These are phyloP conservation scores for Aspergillus panamensis DNA, from an alignment of 495 filamentous ascomycete genomes.

Conservation along the genomic window DNA sequence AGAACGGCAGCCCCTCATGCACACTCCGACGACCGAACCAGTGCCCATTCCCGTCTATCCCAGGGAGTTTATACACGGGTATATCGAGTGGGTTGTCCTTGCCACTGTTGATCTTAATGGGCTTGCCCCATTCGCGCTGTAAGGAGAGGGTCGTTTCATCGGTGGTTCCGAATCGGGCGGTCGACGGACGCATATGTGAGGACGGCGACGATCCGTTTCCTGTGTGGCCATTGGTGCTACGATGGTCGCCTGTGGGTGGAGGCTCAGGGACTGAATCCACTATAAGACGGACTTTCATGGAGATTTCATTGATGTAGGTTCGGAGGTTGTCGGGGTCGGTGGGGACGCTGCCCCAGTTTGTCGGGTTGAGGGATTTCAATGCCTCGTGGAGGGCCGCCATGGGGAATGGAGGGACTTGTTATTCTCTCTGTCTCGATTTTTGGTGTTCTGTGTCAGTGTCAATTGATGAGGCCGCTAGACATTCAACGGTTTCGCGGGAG, in stretches of 20 bases:
- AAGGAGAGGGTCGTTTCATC: slow-evolving; percentile 48
- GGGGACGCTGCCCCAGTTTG: slow-evolving; percentile 61
- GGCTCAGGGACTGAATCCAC: slow-evolving; percentile 74
- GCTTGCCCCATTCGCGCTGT: slow-evolving; percentile 81
- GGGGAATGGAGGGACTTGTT: not conserved
- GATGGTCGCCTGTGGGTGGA: slow-evolving; percentile 23
- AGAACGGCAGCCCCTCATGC: slow-evolving; percentile 71
- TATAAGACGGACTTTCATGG: slow-evolving; percentile 63
- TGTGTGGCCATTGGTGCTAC: slow-evolving; percentile 23
- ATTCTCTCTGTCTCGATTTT: not conserved
- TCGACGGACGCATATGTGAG: not conserved
- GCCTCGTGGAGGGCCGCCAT: slow-evolving; percentile 70
- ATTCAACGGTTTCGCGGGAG: too few relatives aligned
- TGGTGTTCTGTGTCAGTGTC: not conserved
- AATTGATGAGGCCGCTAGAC: not conserved
- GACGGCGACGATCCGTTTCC: not conserved
- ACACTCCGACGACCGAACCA: slow-evolving; percentile 91
- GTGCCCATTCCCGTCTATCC: slow-evolving; percentile 74
- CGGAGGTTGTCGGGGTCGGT: slow-evolving; percentile 47
- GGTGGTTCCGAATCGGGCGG: slow-evolving; percentile 49
- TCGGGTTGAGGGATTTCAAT: slow-evolving; percentile 68
- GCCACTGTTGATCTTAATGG: slow-evolving; percentile 59
- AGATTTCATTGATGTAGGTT: slow-evolving; percentile 55
- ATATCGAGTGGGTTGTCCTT: slow-evolving; percentile 76
- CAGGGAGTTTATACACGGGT: slow-evolving; percentile 71